Conservation (phyloP, 148 eudicot genomes). For the Vaccinium macrocarpon region DNA sequence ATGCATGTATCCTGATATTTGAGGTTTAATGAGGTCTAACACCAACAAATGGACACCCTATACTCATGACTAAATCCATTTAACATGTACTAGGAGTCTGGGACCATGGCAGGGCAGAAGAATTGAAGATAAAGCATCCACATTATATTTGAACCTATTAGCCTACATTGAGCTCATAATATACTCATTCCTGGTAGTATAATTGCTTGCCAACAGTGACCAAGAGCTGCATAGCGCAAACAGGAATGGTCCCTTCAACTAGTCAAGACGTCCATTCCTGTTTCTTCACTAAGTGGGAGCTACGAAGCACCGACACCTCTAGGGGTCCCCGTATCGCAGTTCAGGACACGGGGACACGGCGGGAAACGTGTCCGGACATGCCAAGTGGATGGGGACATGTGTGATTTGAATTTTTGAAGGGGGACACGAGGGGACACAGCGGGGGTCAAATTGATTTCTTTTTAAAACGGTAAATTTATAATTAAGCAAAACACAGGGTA, state of each 20-base stretch:
- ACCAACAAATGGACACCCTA: not conserved
- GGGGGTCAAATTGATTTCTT: no score
- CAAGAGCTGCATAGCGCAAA: not conserved
- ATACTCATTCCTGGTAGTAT: not conserved
- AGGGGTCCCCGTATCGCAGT: no score
- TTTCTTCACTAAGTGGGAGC: not conserved
- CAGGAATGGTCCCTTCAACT: not conserved
- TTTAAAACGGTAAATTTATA: no score
- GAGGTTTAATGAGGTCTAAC: not conserved
- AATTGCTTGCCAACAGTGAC: constrained; percentile 4
- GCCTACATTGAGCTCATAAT: not conserved
- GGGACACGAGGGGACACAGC: no score
- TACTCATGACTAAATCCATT: not conserved
- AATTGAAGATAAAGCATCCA: not conserved
- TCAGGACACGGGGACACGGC: no score
- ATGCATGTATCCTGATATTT: not conserved
- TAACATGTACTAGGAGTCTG: not conserved
- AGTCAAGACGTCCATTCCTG: not conserved
- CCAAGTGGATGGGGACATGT: no score
- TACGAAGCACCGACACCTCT: no score
- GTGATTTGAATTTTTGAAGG: no score
- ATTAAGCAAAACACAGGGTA: no score
- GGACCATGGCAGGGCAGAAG: not conserved
- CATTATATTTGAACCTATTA: not conserved
- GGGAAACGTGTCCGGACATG: no score